phyloP scores from a whole-genome alignment of 2,329 filamentous ascomycete species.

The Talaromyces sp. region DNA sequence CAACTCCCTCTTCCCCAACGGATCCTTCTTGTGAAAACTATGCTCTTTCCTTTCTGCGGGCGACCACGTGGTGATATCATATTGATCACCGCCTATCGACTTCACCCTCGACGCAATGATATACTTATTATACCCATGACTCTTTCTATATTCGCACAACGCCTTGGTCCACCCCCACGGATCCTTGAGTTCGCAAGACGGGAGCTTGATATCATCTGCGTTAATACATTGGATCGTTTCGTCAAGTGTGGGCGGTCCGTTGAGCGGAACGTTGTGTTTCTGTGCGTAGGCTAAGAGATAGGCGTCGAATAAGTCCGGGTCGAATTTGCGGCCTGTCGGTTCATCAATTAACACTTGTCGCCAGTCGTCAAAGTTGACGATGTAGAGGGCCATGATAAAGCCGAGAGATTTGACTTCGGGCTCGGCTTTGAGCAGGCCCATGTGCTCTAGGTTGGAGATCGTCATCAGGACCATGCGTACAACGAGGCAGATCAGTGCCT shows the following conservation, averaged over 20 bases:
- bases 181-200: slow-evolving; percentile 22
- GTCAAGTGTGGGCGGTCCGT: not conserved
- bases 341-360: not conserved
- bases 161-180: slow-evolving; percentile 28
- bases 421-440: slow-evolving; percentile 31
- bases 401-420: slow-evolving; percentile 39
- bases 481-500: not conserved
- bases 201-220: slow-evolving; percentile 26
- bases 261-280: not conserved
- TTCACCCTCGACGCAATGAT: not conserved
- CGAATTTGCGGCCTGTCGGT: not conserved
- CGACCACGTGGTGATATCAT: slow-evolving; percentile 38
- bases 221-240: slow-evolving; percentile 21
- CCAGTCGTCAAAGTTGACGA: slow-evolving; percentile 27
- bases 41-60: slow-evolving; percentile 32
- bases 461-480: slow-evolving; percentile 35
- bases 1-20: slow-evolving; percentile 32
- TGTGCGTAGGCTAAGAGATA: slow-evolving; percentile 1
- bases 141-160: slow-evolving; percentile 24
- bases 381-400: slow-evolving; percentile 38
- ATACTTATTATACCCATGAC: slow-evolving; percentile 9
- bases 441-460: slow-evolving; percentile 37
- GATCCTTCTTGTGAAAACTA: slow-evolving; percentile 36
- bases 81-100: slow-evolving; percentile 38
- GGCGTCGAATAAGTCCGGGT: not conserved